phyloP scores from a whole-genome alignment of 2,329 filamentous ascomycete species.

The Cladosporium austrohemisphaericum region DNA sequence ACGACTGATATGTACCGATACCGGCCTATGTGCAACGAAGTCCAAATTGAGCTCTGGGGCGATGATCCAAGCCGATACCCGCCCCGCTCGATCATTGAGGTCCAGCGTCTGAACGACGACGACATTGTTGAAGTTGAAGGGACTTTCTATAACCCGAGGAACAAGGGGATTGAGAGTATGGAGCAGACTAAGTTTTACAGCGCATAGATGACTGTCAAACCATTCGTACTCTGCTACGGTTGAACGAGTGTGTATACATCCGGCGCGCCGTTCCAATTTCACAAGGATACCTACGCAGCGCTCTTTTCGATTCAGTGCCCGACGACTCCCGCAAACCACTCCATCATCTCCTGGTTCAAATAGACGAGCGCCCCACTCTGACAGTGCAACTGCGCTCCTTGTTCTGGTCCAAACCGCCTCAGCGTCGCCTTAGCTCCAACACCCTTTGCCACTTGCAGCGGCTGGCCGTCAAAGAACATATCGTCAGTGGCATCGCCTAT shows the following conservation, averaged over 20 bases:
- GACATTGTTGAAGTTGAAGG: conserved; percentile 20
- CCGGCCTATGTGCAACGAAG: conserved; percentile 33
- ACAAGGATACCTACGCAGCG: too few relatives aligned
- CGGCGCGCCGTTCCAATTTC: too few relatives aligned
- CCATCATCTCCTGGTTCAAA: conserved; percentile 8
- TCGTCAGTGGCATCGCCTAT: conserved; percentile 27
- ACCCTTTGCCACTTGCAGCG: conserved; percentile 20
- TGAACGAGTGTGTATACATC: too few relatives aligned
- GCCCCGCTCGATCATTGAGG: conserved; percentile 33
- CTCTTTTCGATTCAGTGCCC: too few relatives aligned
- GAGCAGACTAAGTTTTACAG: too few relatives aligned
- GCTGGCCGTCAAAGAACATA: conserved; percentile 29
- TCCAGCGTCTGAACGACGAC: conserved; percentile 30
- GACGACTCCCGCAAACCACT: conserved; percentile 8
- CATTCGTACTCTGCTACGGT: too few relatives aligned
- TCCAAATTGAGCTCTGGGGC: conserved; percentile 33
- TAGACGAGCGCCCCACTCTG: conserved; percentile 13
- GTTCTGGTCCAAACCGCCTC: conserved; percentile 1
- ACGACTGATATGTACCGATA: conserved; percentile 36
- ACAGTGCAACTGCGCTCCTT: conserved; percentile 15
- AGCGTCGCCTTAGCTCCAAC: conserved; percentile 25
- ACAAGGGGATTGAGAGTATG: too few relatives aligned
- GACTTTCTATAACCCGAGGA: conserved; percentile 13
- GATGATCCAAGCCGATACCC: conserved; percentile 24
- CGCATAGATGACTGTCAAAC: too few relatives aligned